phyloP scores from a whole-genome alignment of 2,329 filamentous ascomycete species.

The Chrysoporthe deuterocubensis region DNA sequence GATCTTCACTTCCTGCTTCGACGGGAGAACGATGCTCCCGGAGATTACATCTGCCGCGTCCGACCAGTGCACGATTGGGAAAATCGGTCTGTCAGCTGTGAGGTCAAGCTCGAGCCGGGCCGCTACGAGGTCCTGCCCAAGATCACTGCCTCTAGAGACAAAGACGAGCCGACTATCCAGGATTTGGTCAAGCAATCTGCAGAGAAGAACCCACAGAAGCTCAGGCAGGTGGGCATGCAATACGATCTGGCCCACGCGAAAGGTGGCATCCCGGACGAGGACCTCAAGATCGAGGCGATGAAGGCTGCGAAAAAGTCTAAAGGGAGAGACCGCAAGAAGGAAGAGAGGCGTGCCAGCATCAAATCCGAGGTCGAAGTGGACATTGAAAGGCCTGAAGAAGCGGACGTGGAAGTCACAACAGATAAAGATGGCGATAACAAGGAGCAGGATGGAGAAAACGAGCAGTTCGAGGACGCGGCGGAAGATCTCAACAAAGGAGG shows the following conservation, averaged over 20 bases:
- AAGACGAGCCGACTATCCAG: slow-evolving; percentile 54
- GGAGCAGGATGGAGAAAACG: slow-evolving; percentile 28
- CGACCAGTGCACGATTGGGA: slow-evolving; percentile 44
- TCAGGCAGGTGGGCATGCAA: slow-evolving; percentile 61
- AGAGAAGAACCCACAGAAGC: slow-evolving; percentile 62
- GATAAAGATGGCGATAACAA: slow-evolving; percentile 35
- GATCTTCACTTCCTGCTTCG: slow-evolving; percentile 49
- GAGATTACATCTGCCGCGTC: slow-evolving; percentile 41
- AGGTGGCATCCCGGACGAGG: slow-evolving; percentile 56
- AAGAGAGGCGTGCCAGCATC: slow-evolving; percentile 31
- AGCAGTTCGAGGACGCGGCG: slow-evolving; percentile 19
- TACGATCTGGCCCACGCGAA: slow-evolving; percentile 66
- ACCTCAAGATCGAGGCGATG: slow-evolving; percentile 41
- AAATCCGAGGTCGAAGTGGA: slow-evolving; percentile 36
- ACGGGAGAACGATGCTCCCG: slow-evolving; percentile 33
- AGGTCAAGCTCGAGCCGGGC: slow-evolving; percentile 71
- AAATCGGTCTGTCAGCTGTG: slow-evolving; percentile 70
- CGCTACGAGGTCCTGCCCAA: slow-evolving; percentile 72
- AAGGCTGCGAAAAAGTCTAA: slow-evolving; percentile 36
- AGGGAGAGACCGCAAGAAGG: slow-evolving; percentile 35
- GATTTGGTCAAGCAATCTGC: slow-evolving; percentile 58
- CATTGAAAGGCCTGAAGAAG: slow-evolving; percentile 24
- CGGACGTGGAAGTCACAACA: slow-evolving; percentile 21
- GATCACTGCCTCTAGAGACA: slow-evolving; percentile 58
- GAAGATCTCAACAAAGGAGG: slow-evolving; percentile 31